A percentile compares a stretch with the other conserved stretches of the same genome.
Evolutionary conservation across 257 asterid genomes (phyloP).

Genomic region (Nicotiana obtusifolia): DNA sequence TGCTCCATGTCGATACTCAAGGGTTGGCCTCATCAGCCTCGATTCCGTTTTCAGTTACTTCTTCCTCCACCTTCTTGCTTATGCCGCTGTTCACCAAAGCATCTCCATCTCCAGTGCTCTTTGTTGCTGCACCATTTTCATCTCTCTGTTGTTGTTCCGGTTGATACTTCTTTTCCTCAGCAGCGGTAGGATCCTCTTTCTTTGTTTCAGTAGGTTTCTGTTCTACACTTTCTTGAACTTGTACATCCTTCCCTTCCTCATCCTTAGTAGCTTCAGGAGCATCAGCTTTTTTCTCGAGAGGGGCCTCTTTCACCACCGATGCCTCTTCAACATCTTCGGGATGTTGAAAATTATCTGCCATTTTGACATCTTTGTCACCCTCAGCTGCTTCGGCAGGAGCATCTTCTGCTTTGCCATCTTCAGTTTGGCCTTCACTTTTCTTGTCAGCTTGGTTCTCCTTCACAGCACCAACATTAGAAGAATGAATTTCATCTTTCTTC

Average conservation of each 20-base stretch:
- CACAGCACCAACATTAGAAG: not conserved
- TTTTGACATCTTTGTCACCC: constrained; percentile 11
- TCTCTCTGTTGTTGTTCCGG: not conserved
- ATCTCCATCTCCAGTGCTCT: constrained; percentile 5
- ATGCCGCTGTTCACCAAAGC: not conserved
- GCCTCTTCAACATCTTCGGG: not conserved
- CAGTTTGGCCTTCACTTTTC: too few species aligned
- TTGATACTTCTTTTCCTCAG: not conserved
- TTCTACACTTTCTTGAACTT: constrained; percentile 1
- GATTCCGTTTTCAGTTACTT: constrained; percentile 21
- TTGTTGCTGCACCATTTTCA: not conserved
- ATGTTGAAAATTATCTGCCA: too few species aligned
- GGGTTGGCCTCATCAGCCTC: constrained; percentile 15
- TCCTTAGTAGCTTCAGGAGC: constrained; percentile 9
- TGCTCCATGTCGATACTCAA: constrained; percentile 5
- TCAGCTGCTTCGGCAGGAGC: not conserved
- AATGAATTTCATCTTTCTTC: not conserved
- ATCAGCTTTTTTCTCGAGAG: constrained; percentile 7
- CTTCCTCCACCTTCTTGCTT: constrained; percentile 18
- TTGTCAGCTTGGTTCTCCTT: too few species aligned
- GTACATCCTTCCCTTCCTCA: not conserved
- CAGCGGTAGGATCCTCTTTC: constrained; percentile 12
- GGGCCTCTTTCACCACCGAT: not conserved
- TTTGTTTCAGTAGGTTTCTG: constrained; percentile 12
- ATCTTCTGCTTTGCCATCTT: too few species aligned